These are phyloP conservation scores for Epichloe festucae DNA, from an alignment of 2,329 filamentous ascomycete genomes.

Conservation along the genomic window DNA sequence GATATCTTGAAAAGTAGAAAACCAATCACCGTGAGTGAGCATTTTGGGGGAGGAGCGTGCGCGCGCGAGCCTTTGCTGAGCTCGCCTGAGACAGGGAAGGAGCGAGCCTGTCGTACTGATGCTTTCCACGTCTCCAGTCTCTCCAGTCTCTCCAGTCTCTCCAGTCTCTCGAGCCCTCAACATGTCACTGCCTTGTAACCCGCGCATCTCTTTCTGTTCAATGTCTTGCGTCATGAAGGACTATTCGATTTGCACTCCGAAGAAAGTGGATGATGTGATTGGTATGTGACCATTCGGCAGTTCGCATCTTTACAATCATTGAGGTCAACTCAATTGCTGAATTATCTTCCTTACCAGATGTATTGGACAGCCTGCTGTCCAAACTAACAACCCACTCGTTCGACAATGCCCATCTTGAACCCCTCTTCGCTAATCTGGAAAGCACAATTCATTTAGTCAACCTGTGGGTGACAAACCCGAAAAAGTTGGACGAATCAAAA, in stretches of 20 bases:
- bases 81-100: neutral
- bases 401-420: conserved; percentile 28
- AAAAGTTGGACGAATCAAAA: neutral
- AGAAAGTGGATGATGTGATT: conserved; percentile 1
- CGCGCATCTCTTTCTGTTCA: neutral
- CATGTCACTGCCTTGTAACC: too few relatives aligned
- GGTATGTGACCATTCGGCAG: neutral
- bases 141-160: too few relatives aligned
- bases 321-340: neutral
- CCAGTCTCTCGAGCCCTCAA: neutral
- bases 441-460: conserved; percentile 15
- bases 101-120: neutral
- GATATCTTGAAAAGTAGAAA: neutral
- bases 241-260: neutral
- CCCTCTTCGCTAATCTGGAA: conserved; percentile 18
- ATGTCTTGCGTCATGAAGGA: neutral
- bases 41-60: neutral
- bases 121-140: too few relatives aligned
- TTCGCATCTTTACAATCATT: neutral
- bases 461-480: conserved; percentile 1
- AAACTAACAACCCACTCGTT: conserved; percentile 8
- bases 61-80: neutral
- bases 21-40: neutral
- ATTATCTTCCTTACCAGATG: conserved; percentile 11
- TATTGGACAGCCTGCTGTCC: conserved; percentile 14